phyloP scores from a whole-genome alignment of 2,329 filamentous ascomycete genomes.

The Colletotrichum theobromicola region DNA sequence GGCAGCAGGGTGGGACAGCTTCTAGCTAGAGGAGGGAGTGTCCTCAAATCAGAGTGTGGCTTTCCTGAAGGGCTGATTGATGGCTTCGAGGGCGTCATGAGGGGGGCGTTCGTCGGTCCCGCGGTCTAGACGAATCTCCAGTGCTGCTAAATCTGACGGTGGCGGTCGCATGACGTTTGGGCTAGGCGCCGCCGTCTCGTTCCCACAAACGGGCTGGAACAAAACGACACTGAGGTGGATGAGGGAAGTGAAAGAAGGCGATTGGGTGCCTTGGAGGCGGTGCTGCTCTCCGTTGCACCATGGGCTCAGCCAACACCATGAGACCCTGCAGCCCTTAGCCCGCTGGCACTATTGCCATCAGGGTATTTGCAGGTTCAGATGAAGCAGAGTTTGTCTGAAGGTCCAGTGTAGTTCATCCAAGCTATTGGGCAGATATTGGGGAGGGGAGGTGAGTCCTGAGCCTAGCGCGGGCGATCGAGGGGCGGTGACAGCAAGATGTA shows the following conservation, averaged over 20 bases:
- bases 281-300: not conserved
- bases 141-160: not conserved
- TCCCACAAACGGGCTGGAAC: not conserved
- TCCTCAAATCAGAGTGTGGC: not conserved
- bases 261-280: not conserved
- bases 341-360: not conserved
- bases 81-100: not conserved
- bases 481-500: not conserved
- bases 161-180: slow-evolving; percentile 1
- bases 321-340: not conserved
- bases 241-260: not conserved
- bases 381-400: slow-evolving; percentile 6
- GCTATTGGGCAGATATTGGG: not conserved
- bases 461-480: not conserved
- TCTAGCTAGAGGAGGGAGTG: not conserved
- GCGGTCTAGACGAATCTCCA: not conserved
- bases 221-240: not conserved
- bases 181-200: not conserved
- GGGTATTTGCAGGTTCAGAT: not conserved
- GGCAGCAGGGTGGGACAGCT: not conserved
- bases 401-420: not conserved
- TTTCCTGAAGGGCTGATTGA: not conserved
- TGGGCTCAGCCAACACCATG: not conserved
- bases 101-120: not conserved
- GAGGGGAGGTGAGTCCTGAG: not conserved